Base-by-base conservation (phyloP, 2,329 filamentous ascomycete genomes). In the Colletotrichum sp. region DNA sequence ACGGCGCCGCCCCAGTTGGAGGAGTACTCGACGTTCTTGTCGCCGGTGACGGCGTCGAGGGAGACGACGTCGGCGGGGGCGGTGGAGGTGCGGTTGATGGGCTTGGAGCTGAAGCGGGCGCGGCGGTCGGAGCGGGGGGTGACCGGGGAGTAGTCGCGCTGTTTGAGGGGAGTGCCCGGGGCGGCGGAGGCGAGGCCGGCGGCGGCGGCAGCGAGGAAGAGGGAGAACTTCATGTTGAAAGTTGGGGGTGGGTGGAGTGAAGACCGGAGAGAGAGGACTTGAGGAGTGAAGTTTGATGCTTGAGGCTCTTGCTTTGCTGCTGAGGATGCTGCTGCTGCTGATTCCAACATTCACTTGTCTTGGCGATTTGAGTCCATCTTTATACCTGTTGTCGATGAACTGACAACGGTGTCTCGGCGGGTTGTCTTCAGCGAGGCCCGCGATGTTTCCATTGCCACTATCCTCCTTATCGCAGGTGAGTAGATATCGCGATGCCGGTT, bases 1-100 rank as follows among this genome's bases (percentile, higher is more conserved):
- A 83, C 81, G 22, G 80, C 80, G 11, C 82, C 82, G 30, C 79
- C 81, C 82, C 82, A 83, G 79, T 82, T 82, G 71, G 69, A 71
- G 4, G 80, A 81, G 76, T 79, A 81, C 36, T 81, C 69, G 30
- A 76, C 78, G 39, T 79, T 72, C 29, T 67, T 71, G 25, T 62
- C 36, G 29, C 52, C 55, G 25, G 49, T 62, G 34, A 29, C 12
- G 30, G 71, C 44, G 27, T 76, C 39, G 25, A 77, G 66, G 5
- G 61, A 29, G 57, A 36, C n/a, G 27, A 36, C 15, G 8, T 59
- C 63, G 19, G 59, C 44, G 44, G 44, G 44, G 44, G n/a, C 44
- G 22, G 16, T 34, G 29, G n/a, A 73, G 39, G 15, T 76, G 77
- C 34, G 63, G 57, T 69, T 77, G 44, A 52, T 79, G 27, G 79